These are phyloP conservation scores for Mycena filopes DNA, from an alignment of 768 basidiomycete species.

Conservation along the genomic window DNA sequence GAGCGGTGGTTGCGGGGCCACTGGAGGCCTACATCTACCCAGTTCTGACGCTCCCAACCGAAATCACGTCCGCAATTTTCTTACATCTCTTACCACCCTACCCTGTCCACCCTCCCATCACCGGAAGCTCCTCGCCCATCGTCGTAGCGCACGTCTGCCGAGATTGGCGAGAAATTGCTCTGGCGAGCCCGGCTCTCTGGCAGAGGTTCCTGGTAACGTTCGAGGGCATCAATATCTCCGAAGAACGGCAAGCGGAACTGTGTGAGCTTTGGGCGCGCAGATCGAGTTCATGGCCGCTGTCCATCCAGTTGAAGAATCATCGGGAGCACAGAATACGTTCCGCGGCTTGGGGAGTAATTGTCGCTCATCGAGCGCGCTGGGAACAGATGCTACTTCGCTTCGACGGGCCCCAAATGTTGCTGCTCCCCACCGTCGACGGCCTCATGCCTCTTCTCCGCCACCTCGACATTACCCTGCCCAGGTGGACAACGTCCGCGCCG, in stretches of 20 bases:
- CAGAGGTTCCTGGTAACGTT: not conserved
- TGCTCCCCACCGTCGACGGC: not conserved
- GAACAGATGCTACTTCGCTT: not conserved
- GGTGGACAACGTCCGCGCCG: not conserved
- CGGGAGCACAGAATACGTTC: too few relatives aligned
- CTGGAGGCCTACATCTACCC: slow-evolving; percentile 2
- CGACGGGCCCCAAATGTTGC: too few relatives aligned
- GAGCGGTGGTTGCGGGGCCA: not conserved
- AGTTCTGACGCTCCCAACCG: not conserved
- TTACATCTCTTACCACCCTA: not conserved
- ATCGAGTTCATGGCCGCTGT: too few relatives aligned
- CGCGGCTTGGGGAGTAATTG: not conserved
- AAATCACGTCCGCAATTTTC: slow-evolving; percentile 5
- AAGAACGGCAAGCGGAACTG: too few relatives aligned
- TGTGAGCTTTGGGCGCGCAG: too few relatives aligned
- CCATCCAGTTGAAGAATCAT: too few relatives aligned
- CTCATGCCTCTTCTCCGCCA: not conserved
- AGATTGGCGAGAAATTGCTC: not conserved
- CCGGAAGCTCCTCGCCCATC: not conserved
- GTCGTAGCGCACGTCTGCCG: not conserved
- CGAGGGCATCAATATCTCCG: not conserved
- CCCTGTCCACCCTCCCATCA: not conserved
- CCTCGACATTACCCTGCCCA: not conserved
- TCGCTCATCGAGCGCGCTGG: not conserved
- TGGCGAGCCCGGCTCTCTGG: not conserved